Base-by-base conservation (phyloP, 1,284 basidiomycete species). In the Paramarasmius palmivorus region DNA sequence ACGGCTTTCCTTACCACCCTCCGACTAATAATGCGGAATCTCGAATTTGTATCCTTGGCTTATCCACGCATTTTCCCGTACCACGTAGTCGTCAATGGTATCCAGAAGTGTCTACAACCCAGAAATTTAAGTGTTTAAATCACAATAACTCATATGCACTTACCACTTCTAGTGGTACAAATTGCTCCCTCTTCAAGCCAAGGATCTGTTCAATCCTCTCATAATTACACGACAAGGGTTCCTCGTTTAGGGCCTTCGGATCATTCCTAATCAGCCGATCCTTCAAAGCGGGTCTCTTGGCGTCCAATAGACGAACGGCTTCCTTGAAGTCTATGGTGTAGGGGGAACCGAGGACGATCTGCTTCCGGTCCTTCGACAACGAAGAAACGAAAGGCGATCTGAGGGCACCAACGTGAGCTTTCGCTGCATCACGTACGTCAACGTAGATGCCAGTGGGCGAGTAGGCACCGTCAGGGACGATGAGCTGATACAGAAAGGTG, bases 391-490 rank as follows among this genome's bases (percentile, higher is more conserved):
- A n/a, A 6, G 50, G 45, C 14, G 57, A 52, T n/a, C 49, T 39
- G 15, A 58, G 54, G 10, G 57, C 54, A 12, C 29, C 19, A 29
- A 58, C 47, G 35, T 58, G 57, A 0, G 36, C 50, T 35, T 48
- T 53, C n/a, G 57, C 57, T 26, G 49, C 44, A 35, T 58, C 57
- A 14, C 57, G 54, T 15, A 58, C 55, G 32, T 58, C 57, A 23
- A 55, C 48, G 44, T 57, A 52, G 10, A 19, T 39, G 8, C 49
- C 32, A 5, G 32, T 38, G 12, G 32, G n/a, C 3, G 42, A 44
- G 22, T 36, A 51, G 8, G n/a, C 35, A 29, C 53, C 45, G 22
- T 48, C 34, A 15, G 45, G 49, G 22, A 12, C 25, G 22, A 55
- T 35, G 23, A 55, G 44, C 3, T 32, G 38, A 34, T 57, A 54